phyloP scores from a whole-genome alignment of 2,329 filamentous ascomycete genomes.

The Aspergillus melleus region DNA sequence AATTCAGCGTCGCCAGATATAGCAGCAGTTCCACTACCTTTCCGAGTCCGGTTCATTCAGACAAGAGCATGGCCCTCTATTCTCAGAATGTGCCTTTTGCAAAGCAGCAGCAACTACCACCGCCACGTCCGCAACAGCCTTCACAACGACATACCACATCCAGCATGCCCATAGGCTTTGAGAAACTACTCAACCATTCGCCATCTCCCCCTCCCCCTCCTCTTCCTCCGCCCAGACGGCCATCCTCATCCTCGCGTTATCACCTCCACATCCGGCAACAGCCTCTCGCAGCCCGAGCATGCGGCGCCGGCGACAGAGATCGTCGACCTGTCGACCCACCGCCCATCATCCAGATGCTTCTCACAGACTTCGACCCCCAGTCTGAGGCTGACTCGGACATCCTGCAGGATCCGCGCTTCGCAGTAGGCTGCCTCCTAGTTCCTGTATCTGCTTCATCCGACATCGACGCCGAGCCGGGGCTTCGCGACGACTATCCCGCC shows the following conservation, averaged over 20 bases:
- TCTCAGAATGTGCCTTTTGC: conserved; percentile 10
- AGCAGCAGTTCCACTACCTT: conserved; percentile 29
- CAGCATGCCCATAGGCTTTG: conserved; percentile 39
- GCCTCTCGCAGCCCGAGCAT: conserved; percentile 47
- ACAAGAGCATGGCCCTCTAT: conserved; percentile 24
- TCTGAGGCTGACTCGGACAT: conserved; percentile 39
- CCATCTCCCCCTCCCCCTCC: conserved; percentile 17
- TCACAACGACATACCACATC: conserved; percentile 18
- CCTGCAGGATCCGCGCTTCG: conserved; percentile 41
- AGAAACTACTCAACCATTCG: conserved; percentile 37
- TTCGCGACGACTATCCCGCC: conserved; percentile 16
- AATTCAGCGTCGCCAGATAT: conserved; percentile 22
- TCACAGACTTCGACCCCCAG: conserved; percentile 44
- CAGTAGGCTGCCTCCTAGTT: conserved; percentile 47
- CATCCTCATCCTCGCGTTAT: conserved; percentile 32
- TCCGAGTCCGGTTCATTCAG: conserved; percentile 30
- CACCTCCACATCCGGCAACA: conserved; percentile 48
- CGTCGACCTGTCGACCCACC: conserved; percentile 49
- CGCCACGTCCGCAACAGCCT: neutral
- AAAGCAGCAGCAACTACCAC: conserved; percentile 9
- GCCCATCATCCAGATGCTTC: conserved; percentile 48
- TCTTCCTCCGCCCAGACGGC: conserved; percentile 23
- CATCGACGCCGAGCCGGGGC: conserved; percentile 7
- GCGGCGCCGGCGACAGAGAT: conserved; percentile 48
- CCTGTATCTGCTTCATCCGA: conserved; percentile 26